Evolutionary conservation across 768 basidiomycete genomes (phyloP), one percentile per base, ranked within the genome.

Genomic region (Mycena rebaudengoi): DNA sequence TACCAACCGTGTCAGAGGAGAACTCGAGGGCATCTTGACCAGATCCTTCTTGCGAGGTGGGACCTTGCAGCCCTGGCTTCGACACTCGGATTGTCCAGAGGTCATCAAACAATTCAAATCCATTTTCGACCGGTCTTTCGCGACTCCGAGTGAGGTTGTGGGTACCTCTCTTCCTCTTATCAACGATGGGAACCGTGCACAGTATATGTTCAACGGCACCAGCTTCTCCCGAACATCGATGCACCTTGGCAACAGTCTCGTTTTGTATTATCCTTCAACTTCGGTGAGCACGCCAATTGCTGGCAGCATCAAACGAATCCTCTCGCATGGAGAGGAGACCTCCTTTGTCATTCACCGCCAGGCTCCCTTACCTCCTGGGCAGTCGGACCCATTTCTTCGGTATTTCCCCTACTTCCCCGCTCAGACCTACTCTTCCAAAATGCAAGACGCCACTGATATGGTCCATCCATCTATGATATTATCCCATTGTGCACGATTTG

Each of bases 1-100:
- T 7, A 81, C 78, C 65, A 61, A 76, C 48, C 68, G 72, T 26
- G 51, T 68, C 54, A 75, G 79, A 65, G 46, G 68, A 50, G 58
- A 65, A 50, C 52, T 65, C 10, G 64, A 65, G 50, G 58, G 53
- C 30, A 65, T 30, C 41, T 29, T 65, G 35, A 56, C 59, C 8
- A 60, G 7, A 28, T 65, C 64, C 26, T 65, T 60, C 45, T 25
- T 55, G 41, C 52, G 64, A 32, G 64, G 45, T 49, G 64, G 30
- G 13, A 52, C 44, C 11, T 50, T 65, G 52, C 52, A 53, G 26
- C 58, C 58, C 23, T 60, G 52, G 52, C 59, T 65, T 28, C 44
- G 52, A 28, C 59, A 53, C 25, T 20, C 64, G 32, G 59, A 65
- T 43, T 65, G 64, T 25, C 64, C 64, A 2, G 52, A 54, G 16